Conservation (phyloP, 768 basidiomycete genomes). For the Terana coerulea region DNA sequence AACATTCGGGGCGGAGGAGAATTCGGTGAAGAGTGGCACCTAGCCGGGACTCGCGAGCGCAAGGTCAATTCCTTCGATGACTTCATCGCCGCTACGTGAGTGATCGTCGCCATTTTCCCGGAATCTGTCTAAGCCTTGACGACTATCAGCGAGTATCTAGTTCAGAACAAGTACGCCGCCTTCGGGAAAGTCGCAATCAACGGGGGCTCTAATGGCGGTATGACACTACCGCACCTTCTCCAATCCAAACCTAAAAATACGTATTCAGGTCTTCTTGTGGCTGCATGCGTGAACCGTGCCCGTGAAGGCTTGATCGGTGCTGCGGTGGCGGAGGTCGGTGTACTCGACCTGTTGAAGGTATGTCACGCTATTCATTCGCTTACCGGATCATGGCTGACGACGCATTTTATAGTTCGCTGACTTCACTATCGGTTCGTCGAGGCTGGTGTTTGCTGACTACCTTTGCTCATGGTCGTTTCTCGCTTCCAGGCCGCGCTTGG, state of each 20-base stretch:
- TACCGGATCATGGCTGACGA: not conserved
- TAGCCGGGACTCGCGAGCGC: slow-evolving; percentile 62
- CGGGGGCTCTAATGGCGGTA: slow-evolving; percentile 81
- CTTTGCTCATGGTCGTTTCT: slow-evolving; percentile 9
- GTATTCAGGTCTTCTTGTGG: slow-evolving; percentile 73
- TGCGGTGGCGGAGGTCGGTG: slow-evolving; percentile 78
- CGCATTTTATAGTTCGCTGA: slow-evolving; percentile 54
- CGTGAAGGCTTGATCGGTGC: slow-evolving; percentile 75
- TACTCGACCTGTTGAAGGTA: slow-evolving; percentile 76
- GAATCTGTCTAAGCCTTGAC: no score
- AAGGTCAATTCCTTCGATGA: slow-evolving; percentile 84
- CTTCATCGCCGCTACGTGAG: slow-evolving; percentile 78
- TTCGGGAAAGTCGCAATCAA: slow-evolving; percentile 71
- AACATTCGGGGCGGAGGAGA: slow-evolving; percentile 58
- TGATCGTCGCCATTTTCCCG: no score
- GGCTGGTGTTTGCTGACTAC: not conserved
- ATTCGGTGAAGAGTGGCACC: slow-evolving; percentile 86
- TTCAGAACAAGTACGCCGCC: slow-evolving; percentile 67
- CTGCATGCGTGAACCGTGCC: slow-evolving; percentile 80
- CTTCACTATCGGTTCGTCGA: slow-evolving; percentile 65
- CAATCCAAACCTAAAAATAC: no score
- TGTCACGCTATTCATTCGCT: slow-evolving; percentile 5
- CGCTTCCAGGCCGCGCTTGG: slow-evolving; percentile 61
- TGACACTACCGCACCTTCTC: no score
- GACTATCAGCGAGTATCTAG: slow-evolving; percentile 55